Evolutionary conservation across 305 asterid genomes (phyloP).

Genomic region (Striga hermonthica): DNA sequence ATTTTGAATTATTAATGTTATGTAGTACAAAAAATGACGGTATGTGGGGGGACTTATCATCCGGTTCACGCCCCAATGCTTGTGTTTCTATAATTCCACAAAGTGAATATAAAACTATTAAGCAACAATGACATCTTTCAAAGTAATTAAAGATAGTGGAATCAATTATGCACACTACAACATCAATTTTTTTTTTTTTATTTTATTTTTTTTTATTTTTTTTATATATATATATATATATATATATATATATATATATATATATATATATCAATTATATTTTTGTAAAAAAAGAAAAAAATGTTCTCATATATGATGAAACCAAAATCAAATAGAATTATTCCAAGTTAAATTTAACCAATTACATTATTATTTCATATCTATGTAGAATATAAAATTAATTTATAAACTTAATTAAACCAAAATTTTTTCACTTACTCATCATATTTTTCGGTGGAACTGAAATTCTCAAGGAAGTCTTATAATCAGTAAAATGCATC

Average conservation of each 20-base stretch:
- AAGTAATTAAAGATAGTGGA: conserved; percentile 39
- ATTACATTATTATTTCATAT: no score
- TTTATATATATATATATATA: no score
- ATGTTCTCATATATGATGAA: background rate
- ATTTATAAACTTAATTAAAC: no score
- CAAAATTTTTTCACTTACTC: no score
- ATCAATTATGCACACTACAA: conserved; percentile 43
- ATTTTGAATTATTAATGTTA: conserved; percentile 19
- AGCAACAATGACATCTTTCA: conserved; percentile 42
- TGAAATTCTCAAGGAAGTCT: no score
- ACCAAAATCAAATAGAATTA: no score
- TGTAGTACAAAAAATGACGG: conserved; percentile 33
- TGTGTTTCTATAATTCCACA: conserved; percentile 45
- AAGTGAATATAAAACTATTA: conserved; percentile 36
- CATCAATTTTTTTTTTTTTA: conserved; percentile 4
- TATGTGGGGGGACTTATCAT: conserved; percentile 25
- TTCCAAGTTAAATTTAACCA: no score
- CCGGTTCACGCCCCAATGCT: conserved; percentile 46
- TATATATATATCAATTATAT: no score
- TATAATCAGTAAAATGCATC: no score
- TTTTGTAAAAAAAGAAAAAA: conserved; percentile 16
- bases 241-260: no score
- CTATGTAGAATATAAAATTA: no score
- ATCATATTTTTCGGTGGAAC: no score
- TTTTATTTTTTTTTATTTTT: background rate